These are phyloP conservation scores for Suhomyces terraborum DNA, from an alignment of 1,139 yeast species.

Conservation along the genomic window DNA sequence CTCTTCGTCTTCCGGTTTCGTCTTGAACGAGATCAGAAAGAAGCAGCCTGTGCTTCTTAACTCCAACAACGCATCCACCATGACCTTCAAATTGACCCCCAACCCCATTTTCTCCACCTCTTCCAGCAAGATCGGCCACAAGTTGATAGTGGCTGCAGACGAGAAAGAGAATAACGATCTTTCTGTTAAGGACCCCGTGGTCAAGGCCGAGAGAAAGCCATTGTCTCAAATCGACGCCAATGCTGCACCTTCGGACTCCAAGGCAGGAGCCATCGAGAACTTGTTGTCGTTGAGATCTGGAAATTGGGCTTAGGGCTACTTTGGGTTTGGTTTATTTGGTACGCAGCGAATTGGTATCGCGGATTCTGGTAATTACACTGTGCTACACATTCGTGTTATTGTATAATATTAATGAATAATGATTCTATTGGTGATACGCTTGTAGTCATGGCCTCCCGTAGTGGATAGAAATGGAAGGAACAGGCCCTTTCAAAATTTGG, in stretches of 20 bases:
- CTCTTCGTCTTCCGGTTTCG: constrained; percentile 26
- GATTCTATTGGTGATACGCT: neutral
- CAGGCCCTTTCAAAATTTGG: no score
- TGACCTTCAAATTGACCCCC: constrained; percentile 47
- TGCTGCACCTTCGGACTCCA: constrained; percentile 17
- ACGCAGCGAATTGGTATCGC: no score
- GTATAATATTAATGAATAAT: constrained; percentile 4
- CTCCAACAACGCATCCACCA: constrained; percentile 34
- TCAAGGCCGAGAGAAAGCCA: constrained; percentile 18
- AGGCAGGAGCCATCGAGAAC: constrained; percentile 38
- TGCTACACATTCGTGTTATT: constrained; percentile 1
- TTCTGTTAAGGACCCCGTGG: neutral
- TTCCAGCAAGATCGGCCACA: constrained; percentile 13
- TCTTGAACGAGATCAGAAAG: constrained; percentile 40
- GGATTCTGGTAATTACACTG: constrained; percentile 4
- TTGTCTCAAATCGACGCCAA: constrained; percentile 16
- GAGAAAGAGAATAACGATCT: constrained; percentile 13
- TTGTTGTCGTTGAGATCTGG: constrained; percentile 47
- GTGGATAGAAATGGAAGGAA: no score
- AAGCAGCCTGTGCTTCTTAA: constrained; percentile 42
- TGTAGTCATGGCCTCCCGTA: neutral
- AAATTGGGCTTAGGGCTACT: constrained; percentile 35
- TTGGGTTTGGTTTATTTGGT: no score
- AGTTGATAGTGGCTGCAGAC: constrained; percentile 15
- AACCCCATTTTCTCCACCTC: constrained; percentile 19